phyloP scores from a whole-genome alignment of 768 basidiomycete species.

The Phaffia australis region DNA sequence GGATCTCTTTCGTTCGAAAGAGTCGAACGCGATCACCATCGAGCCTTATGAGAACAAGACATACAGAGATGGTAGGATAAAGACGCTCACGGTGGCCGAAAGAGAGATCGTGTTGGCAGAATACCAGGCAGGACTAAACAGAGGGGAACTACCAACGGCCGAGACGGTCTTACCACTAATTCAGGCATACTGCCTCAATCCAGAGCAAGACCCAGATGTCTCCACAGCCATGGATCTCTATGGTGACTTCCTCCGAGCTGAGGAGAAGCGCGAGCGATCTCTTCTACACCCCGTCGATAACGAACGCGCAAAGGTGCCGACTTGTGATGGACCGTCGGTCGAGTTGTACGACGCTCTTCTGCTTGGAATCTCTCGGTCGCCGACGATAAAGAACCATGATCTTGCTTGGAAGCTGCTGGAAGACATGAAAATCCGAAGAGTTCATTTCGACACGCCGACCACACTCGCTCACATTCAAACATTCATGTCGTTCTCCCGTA shows the following conservation, averaged over 20 bases:
- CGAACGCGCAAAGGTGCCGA: not conserved
- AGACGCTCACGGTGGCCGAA: no score
- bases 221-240: constrained; percentile 13
- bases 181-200: not conserved
- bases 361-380: constrained; percentile 11
- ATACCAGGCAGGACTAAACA: no score
- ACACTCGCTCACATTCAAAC: constrained; percentile 11
- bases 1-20: no score
- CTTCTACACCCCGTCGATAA: not conserved
- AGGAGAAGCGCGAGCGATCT: not conserved
- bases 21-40: no score
- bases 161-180: constrained; percentile 20
- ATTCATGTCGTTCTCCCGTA: constrained; percentile 9
- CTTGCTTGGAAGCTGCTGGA: constrained; percentile 16
- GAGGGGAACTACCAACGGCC: not conserved
- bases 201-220: constrained; percentile 4
- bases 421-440: constrained; percentile 18
- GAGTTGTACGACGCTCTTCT: constrained; percentile 25
- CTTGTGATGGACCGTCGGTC: constrained; percentile 11
- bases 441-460: constrained; percentile 9
- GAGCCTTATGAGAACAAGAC: no score
- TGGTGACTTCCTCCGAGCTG: constrained; percentile 16
- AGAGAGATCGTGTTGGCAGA: no score
- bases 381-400: not conserved
- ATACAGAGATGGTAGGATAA: no score